phyloP scores from a whole-genome alignment of 1,284 basidiomycete genomes.

The Ustilago trichophora region DNA sequence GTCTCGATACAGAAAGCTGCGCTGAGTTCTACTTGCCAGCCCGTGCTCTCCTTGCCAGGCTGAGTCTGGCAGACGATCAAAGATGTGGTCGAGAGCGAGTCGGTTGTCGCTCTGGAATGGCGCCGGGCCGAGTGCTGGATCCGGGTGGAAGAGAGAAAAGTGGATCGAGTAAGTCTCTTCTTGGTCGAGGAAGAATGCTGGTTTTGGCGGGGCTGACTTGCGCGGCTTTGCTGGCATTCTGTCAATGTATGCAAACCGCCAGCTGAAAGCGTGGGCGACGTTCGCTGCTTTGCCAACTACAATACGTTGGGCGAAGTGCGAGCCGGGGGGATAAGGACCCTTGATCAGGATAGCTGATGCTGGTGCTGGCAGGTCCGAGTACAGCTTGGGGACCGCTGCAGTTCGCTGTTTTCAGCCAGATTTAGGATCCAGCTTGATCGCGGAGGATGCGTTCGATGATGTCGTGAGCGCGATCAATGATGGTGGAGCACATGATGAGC shows the following conservation, averaged over 20 bases:
- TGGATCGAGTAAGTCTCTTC: slow-evolving; percentile 44
- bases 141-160: slow-evolving; percentile 30
- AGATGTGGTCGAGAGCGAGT: slow-evolving; percentile 10
- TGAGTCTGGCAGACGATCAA: slow-evolving; percentile 22
- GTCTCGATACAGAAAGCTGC: slow-evolving; percentile 15
- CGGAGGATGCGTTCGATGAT: no score
- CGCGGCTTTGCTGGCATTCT: slow-evolving; percentile 37
- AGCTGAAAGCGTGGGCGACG: no score
- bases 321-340: no score
- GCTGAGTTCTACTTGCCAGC: slow-evolving; percentile 10
- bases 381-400: no score
- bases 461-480: not conserved
- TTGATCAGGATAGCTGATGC: no score
- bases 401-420: no score
- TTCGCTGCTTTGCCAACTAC: no score
- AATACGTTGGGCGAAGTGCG: no score
- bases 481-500: not conserved
- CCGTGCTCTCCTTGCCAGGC: slow-evolving; percentile 33
- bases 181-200: slow-evolving; percentile 28
- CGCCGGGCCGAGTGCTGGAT: slow-evolving; percentile 8
- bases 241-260: not conserved
- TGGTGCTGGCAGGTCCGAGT: no score
- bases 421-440: no score
- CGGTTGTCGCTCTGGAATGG: slow-evolving; percentile 21
- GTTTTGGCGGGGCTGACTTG: slow-evolving; percentile 14